Evolutionary conservation across 2,329 filamentous ascomycete genomes (phyloP), one percentile per base, ranked within the genome.

Genomic region (Orbilia oligospora): DNA sequence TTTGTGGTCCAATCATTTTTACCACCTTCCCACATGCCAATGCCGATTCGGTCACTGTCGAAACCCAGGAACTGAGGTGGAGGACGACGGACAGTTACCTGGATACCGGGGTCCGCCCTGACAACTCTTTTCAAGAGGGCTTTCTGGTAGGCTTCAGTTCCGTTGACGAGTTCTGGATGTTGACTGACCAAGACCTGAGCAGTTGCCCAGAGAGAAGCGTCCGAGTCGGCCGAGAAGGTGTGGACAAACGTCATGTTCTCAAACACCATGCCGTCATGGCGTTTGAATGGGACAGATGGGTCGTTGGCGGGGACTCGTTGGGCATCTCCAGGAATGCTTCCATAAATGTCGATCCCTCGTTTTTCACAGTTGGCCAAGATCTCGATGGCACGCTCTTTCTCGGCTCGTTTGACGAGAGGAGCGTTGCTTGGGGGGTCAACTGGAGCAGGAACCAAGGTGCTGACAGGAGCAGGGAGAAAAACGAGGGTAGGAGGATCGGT

Each of bases 131-230:
- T 67, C 49, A 67, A 16, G 5, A 66, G 41, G 9, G 36, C 44
- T 27, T 48, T 61, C n/a, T 51, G 33, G 51, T 66, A 67, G 14
- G 44, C 49, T 27, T 73, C n/a, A 0, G 70, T 73, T 16, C 41
- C 8, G 61, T 73, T 73, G n/a, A 73, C 58, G 12, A 73, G 70
- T 24, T 73, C 70, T 1, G 70, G 70, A 41, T 61, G 67, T 36
- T 73, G 70, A 16, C 61, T 30, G 16, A 49, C 46, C 4, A 73
- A 38, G 1, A 73, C 70, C 14, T 73, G 70, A 18, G 70, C 70
- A 12, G 58, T 33, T 22, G 70, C 70, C 70, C 70, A 73, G 16
- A 73, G 49, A 14, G 70, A 73, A 2, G 70, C 70, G 44, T 73
- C 49, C 8, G 70, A 73, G 8, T 49, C 41, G 10, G 49, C 61